phyloP scores from a whole-genome alignment of 225 moss, liverwort and hornwort species.

The Physcomitrellopsis africana region DNA sequence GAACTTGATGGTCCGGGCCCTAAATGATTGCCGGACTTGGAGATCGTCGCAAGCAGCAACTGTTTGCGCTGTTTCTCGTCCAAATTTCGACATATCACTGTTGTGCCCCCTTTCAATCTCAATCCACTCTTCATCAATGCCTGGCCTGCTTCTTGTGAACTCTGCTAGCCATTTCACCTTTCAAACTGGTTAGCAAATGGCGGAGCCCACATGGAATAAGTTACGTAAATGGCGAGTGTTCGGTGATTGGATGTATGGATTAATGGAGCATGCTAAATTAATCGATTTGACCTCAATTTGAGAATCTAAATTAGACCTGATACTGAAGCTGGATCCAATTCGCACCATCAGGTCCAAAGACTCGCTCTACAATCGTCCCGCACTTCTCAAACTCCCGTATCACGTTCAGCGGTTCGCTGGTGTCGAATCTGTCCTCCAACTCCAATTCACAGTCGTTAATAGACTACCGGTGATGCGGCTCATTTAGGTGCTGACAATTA shows the following conservation, averaged over 20 bases:
- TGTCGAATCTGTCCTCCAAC: constrained; percentile 36
- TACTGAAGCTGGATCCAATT: constrained; percentile 67
- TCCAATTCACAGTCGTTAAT: constrained; percentile 13
- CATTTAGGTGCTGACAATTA: neutral
- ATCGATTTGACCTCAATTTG: neutral
- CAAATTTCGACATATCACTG: constrained; percentile 49
- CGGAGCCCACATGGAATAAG: too few relatives aligned
- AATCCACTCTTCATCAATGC: constrained; percentile 61
- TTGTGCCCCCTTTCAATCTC: constrained; percentile 39
- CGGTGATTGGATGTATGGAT: too few relatives aligned
- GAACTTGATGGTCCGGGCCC: neutral
- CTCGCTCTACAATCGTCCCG: constrained; percentile 47
- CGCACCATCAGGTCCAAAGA: constrained; percentile 46
- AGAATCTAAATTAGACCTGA: constrained; percentile 29
- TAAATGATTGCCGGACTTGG: constrained; percentile 14
- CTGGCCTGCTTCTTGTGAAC: constrained; percentile 44
- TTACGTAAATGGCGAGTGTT: too few relatives aligned
- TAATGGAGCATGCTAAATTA: too few relatives aligned
- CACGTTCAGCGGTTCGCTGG: constrained; percentile 38
- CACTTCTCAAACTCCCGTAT: constrained; percentile 59
- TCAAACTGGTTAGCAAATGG: neutral
- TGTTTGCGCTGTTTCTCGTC: constrained; percentile 50
- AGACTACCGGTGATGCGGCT: neutral
- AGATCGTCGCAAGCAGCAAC: constrained; percentile 40
- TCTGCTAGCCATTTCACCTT: constrained; percentile 35